phyloP scores from a whole-genome alignment of 192 early-diverging fungal genomes.

The Coemansia sp. region DNA sequence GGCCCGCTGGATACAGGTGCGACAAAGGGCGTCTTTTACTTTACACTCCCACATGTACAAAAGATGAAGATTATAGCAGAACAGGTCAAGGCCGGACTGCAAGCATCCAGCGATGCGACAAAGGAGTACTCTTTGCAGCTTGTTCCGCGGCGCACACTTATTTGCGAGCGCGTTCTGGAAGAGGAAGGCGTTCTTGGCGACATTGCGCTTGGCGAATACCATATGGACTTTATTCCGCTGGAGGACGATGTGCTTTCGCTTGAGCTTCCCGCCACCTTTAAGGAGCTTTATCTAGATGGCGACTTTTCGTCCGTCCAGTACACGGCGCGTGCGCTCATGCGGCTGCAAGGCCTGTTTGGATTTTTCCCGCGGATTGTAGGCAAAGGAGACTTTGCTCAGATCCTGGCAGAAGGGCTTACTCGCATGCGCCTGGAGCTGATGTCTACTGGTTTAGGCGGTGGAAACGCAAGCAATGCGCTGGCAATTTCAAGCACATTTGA shows the following conservation, averaged over 20 bases:
- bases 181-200: conserved; percentile 91
- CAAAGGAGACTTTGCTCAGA: conserved; percentile 81
- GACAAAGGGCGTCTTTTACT: conserved; percentile 73
- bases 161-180: conserved; percentile 93
- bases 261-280: conserved; percentile 80
- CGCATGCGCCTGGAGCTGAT: conserved; percentile 83
- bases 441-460: conserved; percentile 20
- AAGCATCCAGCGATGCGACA: conserved; percentile 11
- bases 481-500: conserved; percentile 69
- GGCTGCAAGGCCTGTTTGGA: conserved; percentile 83
- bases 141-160: conserved; percentile 82
- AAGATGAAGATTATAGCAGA: conserved; percentile 84
- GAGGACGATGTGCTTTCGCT: conserved; percentile 89
- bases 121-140: conserved; percentile 75
- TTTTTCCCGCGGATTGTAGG: conserved; percentile 88
- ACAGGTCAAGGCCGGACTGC: conserved; percentile 31
- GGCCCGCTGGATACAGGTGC: conserved; percentile 68
- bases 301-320: conserved; percentile 47
- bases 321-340: conserved; percentile 75
- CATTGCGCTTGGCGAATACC: conserved; percentile 80
- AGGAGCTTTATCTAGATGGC: conserved; percentile 73
- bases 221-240: conserved; percentile 87
- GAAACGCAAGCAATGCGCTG: conserved; percentile 23
- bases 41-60: conserved; percentile 73
- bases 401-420: conserved; percentile 72